These are phyloP conservation scores for Cenchrus fungigraminus DNA, from an alignment of 176 grass and related monocot genomes.

Conservation along the genomic window DNA sequence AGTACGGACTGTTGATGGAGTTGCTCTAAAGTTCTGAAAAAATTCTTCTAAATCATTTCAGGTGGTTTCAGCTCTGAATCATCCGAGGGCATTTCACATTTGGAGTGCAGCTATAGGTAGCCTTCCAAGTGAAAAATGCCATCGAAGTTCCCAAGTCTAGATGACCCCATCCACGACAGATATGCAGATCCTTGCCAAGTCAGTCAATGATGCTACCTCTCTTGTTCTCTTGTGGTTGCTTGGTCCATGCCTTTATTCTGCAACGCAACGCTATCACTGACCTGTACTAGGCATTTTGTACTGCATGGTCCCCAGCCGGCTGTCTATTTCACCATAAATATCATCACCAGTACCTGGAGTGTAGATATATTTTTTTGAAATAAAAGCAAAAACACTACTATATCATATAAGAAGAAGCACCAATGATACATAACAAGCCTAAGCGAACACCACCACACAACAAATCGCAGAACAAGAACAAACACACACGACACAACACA, in stretches of 20 bases:
- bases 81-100: background rate
- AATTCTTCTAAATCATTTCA: background rate
- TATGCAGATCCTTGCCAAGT: constrained; percentile 10
- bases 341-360: background rate
- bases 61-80: background rate
- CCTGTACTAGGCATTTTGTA: constrained; percentile 26
- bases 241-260: constrained; percentile 16
- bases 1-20: too few relatives aligned
- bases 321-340: constrained; percentile 24
- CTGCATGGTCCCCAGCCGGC: constrained; percentile 14
- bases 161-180: background rate
- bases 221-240: constrained; percentile 19
- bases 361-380: too few relatives aligned
- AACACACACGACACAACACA: too few relatives aligned
- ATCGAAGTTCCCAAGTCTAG: constrained; percentile 7
- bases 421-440: too few relatives aligned
- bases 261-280: constrained; percentile 9
- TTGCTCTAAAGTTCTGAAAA: background rate
- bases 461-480: too few relatives aligned
- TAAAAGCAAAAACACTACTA: too few relatives aligned
- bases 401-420: too few relatives aligned
- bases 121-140: background rate
- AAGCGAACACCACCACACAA: too few relatives aligned
- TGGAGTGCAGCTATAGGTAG: background rate
- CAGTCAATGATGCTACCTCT: constrained; percentile 28